phyloP scores from a whole-genome alignment of 805 yeast species.

The Cyberlindnera mrakii region DNA sequence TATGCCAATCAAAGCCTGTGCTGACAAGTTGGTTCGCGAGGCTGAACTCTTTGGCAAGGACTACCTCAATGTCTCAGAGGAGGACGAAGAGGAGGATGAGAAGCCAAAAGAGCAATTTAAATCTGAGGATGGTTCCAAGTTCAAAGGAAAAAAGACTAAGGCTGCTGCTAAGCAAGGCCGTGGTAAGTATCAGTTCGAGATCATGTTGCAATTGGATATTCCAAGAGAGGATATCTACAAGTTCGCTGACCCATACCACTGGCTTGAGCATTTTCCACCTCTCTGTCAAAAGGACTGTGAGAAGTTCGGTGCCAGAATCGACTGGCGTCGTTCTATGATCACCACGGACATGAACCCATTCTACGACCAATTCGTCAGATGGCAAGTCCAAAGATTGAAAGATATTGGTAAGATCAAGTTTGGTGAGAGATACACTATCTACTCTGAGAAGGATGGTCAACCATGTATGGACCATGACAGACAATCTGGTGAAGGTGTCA shows the following conservation, averaged over 20 bases:
- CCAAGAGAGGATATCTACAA: conserved; percentile 74
- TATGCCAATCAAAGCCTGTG: conserved; percentile 95
- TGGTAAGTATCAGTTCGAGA: conserved; percentile 91
- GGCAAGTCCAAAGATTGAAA: conserved; percentile 91
- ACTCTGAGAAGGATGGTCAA: conserved; percentile 97
- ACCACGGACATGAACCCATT: conserved; percentile 95
- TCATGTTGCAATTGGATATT: conserved; percentile 92
- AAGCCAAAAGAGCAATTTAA: conserved; percentile 25
- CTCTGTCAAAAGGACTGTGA: conserved; percentile 76
- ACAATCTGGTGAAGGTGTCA: conserved; percentile 93
- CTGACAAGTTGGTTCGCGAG: conserved; percentile 92
- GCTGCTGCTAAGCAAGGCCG: conserved; percentile 92
- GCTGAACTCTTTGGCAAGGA: conserved; percentile 84
- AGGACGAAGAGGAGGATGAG: conserved; percentile 47
- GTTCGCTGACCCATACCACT: conserved; percentile 87
- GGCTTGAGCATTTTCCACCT: conserved; percentile 92
- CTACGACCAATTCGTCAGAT: conserved; percentile 90
- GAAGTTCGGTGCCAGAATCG: conserved; percentile 85
- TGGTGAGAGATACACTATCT: conserved; percentile 96
- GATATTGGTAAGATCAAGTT: conserved; percentile 88
- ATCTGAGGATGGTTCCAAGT: conserved; percentile 73
- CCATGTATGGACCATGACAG: conserved; percentile 99
- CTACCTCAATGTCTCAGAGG: conserved; percentile 62
- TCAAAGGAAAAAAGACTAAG: conserved; percentile 88
- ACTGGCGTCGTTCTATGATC: conserved; percentile 95